phyloP scores from a whole-genome alignment of 2,329 filamentous ascomycete genomes.

The Alternaria panax region DNA sequence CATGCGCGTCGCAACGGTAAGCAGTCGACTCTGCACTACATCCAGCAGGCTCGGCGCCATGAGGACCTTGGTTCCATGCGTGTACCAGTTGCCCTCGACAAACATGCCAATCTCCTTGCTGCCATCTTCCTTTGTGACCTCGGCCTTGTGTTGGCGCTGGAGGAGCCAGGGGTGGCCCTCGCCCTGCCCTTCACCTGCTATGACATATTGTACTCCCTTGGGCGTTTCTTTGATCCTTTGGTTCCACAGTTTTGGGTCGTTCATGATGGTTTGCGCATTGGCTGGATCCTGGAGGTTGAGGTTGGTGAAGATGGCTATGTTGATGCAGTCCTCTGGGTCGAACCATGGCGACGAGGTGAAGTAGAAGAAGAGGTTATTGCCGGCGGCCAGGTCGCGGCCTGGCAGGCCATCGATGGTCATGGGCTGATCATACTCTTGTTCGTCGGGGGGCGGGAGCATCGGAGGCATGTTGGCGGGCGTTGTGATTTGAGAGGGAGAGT shows the following conservation, averaged over 20 bases:
- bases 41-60: slow-evolving; percentile 68
- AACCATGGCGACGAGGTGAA: slow-evolving; percentile 70
- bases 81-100: slow-evolving; percentile 65
- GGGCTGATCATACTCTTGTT: slow-evolving; percentile 41
- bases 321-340: slow-evolving; percentile 66
- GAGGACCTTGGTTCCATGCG: slow-evolving; percentile 66
- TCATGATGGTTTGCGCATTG: slow-evolving; percentile 57
- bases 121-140: slow-evolving; percentile 44
- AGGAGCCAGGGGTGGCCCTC: slow-evolving; percentile 66
- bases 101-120: slow-evolving; percentile 56
- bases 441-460: slow-evolving; percentile 41
- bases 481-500: slow-evolving; percentile 1
- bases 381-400: slow-evolving; percentile 32
- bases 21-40: slow-evolving; percentile 63
- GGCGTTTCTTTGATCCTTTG: slow-evolving; percentile 59
- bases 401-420: slow-evolving; percentile 29
- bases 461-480: slow-evolving; percentile 34
- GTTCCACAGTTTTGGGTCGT: slow-evolving; percentile 65
- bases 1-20: slow-evolving; percentile 64
- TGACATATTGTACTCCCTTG: slow-evolving; percentile 65
- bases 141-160: slow-evolving; percentile 59
- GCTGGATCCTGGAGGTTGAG: slow-evolving; percentile 54
- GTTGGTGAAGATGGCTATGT: slow-evolving; percentile 62
- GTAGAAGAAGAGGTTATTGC: slow-evolving; percentile 63
- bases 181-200: slow-evolving; percentile 63